These are phyloP conservation scores for Malbranchea cinnamomea DNA, from an alignment of 2,329 filamentous ascomycete genomes.

Conservation along the genomic window DNA sequence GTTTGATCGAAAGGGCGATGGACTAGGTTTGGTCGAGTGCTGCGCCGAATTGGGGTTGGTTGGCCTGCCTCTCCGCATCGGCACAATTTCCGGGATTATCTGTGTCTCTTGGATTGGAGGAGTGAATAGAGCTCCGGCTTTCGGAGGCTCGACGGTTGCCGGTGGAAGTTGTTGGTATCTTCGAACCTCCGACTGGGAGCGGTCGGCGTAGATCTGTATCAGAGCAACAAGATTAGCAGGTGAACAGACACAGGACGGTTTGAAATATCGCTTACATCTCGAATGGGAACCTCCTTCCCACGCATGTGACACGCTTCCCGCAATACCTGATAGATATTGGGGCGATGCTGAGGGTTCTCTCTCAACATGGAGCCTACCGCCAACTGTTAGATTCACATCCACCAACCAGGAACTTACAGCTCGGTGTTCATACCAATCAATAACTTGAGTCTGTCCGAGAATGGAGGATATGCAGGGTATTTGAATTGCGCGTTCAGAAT, in stretches of 20 bases:
- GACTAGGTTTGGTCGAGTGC: slow-evolving; percentile 41
- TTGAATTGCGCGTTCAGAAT: slow-evolving; percentile 93
- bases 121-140: slow-evolving; percentile 68
- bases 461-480: slow-evolving; percentile 73
- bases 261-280: slow-evolving; percentile 51
- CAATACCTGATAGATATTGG: slow-evolving; percentile 89
- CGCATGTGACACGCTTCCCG: slow-evolving; percentile 80
- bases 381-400: slow-evolving; percentile 4
- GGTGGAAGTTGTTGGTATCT: slow-evolving; percentile 45
- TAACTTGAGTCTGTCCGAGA: slow-evolving; percentile 78
- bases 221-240: slow-evolving; percentile 5
- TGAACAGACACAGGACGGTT: neutral
- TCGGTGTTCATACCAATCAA: slow-evolving; percentile 55
- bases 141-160: slow-evolving; percentile 38
- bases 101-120: slow-evolving; percentile 57
- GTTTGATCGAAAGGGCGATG: slow-evolving; percentile 53
- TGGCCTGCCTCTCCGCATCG: slow-evolving; percentile 81
- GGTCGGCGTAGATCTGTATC: slow-evolving; percentile 52
- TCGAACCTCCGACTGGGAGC: slow-evolving; percentile 49
- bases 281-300: slow-evolving; percentile 69
- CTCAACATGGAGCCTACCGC: slow-evolving; percentile 67
- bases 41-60: slow-evolving; percentile 34
- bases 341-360: slow-evolving; percentile 63
- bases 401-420: slow-evolving; percentile 4
- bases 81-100: slow-evolving; percentile 72